Evolutionary conservation across 1,284 basidiomycete species (phyloP), one percentile per base, ranked within the genome.

Genomic region (Moesziomyces antarcticus): DNA sequence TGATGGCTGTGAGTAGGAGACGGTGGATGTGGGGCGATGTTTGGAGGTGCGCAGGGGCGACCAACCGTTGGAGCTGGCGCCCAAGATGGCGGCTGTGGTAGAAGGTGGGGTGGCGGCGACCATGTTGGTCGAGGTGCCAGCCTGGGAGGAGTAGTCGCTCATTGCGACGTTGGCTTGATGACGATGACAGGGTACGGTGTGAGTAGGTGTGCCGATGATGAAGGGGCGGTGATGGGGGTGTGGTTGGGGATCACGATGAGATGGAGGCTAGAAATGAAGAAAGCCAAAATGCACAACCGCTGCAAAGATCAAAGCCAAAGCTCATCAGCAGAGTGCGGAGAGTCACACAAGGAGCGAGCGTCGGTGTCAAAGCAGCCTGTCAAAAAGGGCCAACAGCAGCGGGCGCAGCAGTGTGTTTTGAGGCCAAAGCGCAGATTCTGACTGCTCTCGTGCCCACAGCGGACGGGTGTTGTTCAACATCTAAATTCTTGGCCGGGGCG

Each of bases 31-130:
- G n/a, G 37, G 59, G 25, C 25, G 25, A 18, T 53, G 57, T 45
- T 75, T 75, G 6, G 51, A 21, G 1, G 68, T 67, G 24, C 71
- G 50, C 41, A 71, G 61, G 8, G 79, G 79, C 1, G 79, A 78
- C 79, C 79, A 81, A 33, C 79, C 79, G 24, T 58, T 71, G 44
- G 75, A 64, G 54, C 73, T 75, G 35, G 79, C 77, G 35, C 77
- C 79, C 33, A 79, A 57, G 56, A 80, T 80, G 49, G 75, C 75
- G 11, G 75, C 58, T 20, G 75, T 76, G 22, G 74, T 76, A 18
- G 62, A 57, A 40, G 69, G 61, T 4, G 75, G 75, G 21, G 79
- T 70, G 5, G 59, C 50, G 25, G 49, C 27, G 18, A 42, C 16
- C 22, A 54, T 8, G 33, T 33, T 42, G 50, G 46, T 54, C 58